Base-by-base conservation (phyloP, 371 early-diverging fungal species). In the Circinella umbellata region DNA sequence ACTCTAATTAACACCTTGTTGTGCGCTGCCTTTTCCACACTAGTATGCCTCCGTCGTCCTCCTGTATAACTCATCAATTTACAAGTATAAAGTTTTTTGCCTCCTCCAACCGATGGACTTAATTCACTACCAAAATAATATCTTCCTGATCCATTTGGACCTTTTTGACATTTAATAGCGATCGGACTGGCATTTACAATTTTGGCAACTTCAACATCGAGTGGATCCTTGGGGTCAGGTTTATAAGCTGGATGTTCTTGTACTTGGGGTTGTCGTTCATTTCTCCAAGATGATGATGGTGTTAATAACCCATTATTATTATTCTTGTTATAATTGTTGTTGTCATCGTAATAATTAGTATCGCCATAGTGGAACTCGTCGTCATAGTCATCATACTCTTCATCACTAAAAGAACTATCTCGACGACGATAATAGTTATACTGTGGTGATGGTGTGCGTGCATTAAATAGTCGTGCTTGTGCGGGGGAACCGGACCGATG, bases 1-100 rank as follows among this genome's bases (percentile, higher is more conserved):
- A 89, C 88, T 39, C 89, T 83, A 38, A 88, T 84, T 37, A 88
- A 67, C 5, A 89, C 89, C 73, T 89, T 89, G 63, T 83, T 84
- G 6, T 75, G 71, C 49, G 73, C 71, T 34, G 68, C 38, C 17
- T 72, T 61, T 69, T 62, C 37, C 14, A 64, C 53, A 38, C 17
- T 42, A 15, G 51, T 61, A 48, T 38, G 59, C 37, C 61, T 49
- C 62, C 72, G 67, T 48, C 57, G 39, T 1, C 71, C 69, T 20
- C 72, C 74, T n/a, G 69, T 63, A 49, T 83, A 80, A 7, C 64
- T 81, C 81, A 83, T 83, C 46, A 83, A 63, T 67, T 81, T 80
- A 62, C 84, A 83, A 7, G 79, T 77, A 57, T 80, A 80, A 14
- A 83, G 61, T 64, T 83, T 83, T 64, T 78, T 80, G 37, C 80